A percentile compares a stretch with the other conserved stretches of the same genome.
These are phyloP conservation scores for Cladorrhinum sp. DNA, from an alignment of 2,329 filamentous ascomycete genomes.

Conservation along the genomic window DNA sequence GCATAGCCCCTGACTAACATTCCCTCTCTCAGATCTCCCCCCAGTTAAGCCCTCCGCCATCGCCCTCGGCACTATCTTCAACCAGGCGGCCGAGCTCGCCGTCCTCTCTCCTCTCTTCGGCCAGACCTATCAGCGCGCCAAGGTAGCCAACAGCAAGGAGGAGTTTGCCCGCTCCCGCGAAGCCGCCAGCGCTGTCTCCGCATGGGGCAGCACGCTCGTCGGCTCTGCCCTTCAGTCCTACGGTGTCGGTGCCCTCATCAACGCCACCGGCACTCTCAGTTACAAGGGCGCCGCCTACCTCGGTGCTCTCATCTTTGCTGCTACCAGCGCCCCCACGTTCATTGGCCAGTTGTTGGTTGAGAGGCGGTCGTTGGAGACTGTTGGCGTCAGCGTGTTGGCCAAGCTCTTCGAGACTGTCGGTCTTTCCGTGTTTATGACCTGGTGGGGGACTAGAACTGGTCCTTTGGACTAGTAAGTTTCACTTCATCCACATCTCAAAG, in stretches of 20 bases:
- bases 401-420: conserved; percentile 92
- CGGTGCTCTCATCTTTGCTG: conserved; percentile 85
- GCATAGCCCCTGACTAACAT: background rate
- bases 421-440: conserved; percentile 87
- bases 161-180: conserved; percentile 95
- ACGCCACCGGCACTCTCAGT: conserved; percentile 88
- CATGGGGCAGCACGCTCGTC: conserved; percentile 85
- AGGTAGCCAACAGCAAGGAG: conserved; percentile 89
- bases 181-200: conserved; percentile 78
- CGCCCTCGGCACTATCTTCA: conserved; percentile 93
- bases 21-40: conserved; percentile 50
- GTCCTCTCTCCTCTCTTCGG: conserved; percentile 88
- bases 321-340: conserved; percentile 84
- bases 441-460: conserved; percentile 95
- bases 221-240: conserved; percentile 88
- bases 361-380: conserved; percentile 86
- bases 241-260: conserved; percentile 85
- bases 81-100: conserved; percentile 84
- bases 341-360: conserved; percentile 83
- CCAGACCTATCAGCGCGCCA: conserved; percentile 89
- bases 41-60: conserved; percentile 97
- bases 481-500: background rate
- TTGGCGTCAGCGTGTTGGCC: conserved; percentile 78
- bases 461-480: conserved; percentile 68
- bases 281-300: conserved; percentile 98